Evolutionary conservation across 805 yeast genomes (phyloP), one percentile per base, ranked within the genome.

Genomic region (Monosporozyma siamensis): DNA sequence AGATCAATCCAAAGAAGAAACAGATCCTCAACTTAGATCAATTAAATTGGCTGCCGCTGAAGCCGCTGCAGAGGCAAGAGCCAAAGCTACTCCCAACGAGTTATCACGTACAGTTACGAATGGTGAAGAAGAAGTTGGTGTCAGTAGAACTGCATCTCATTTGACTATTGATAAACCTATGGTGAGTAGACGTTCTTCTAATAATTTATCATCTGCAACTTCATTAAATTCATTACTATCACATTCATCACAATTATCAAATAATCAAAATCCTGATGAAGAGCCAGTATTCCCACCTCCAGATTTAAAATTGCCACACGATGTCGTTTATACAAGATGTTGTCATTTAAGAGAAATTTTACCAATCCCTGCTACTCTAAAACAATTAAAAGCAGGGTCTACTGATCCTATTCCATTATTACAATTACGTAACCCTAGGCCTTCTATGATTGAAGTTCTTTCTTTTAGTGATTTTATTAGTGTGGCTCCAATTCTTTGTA

Each of bases 321-420:
- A 87, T 53, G 70, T 80, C 32, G 70, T 89, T 56, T 89, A 89
- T 63, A 85, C 96, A 0, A 70, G 97, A 50, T 89, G 97, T 59
- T 89, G 97, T 54, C 97, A 89, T 61, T 64, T 89, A 47, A 70
- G 97, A 43, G 97, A 89, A 56, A 89, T 89, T 40, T 62, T 89
- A 45, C 97, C 97, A 1, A 87, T 89, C 42, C 92, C 95, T 1
- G 94, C 95, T 1, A 86, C 89, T 5, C 57, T 85, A 54, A 83
- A 82, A 55, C 95, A 86, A 58, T 71, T 89, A 47, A 79, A 79
- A 54, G 54, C 65, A 8, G 92, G 89, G 1, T 76, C 89, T 1
- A 72, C 78, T 40, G 83, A 84, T n/a, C 95, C 96, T 1, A 67
- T 89, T n/a, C 80, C 92, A 1, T 52, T 78, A 10, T 58, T 89